These are phyloP conservation scores for Raddia guianensis DNA, from an alignment of 176 grass and related monocot genomes.

Conservation along the genomic window DNA sequence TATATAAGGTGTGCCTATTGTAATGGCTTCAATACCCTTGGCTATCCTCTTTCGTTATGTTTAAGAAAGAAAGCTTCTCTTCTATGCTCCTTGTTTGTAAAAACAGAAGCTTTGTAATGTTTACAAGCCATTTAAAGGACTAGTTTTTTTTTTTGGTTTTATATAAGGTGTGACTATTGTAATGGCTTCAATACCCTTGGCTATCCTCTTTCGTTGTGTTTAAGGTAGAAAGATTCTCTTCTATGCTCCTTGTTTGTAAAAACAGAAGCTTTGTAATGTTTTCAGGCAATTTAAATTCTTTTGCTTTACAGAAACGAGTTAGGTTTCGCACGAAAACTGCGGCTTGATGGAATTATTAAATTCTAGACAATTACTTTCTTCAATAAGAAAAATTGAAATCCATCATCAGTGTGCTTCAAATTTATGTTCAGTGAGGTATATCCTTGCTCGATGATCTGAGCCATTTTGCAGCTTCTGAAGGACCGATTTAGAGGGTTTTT, in stretches of 20 bases:
- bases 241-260: constrained; percentile 1
- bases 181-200: neutral
- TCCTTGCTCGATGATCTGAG: neutral
- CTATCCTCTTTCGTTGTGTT: neutral
- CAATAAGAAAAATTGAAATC: neutral
- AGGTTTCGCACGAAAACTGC: neutral
- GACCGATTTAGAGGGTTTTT: neutral
- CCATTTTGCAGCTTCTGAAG: neutral
- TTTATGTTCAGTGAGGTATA: constrained; percentile 4
- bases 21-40: neutral
- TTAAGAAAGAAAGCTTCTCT: neutral
- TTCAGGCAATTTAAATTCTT: neutral
- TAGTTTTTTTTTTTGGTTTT: neutral
- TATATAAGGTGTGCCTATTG: neutral
- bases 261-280: neutral
- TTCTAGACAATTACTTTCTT: neutral
- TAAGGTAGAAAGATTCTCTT: neutral
- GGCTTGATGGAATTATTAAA: neutral
- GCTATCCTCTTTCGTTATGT: neutral
- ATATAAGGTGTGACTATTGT: neutral
- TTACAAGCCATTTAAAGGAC: neutral
- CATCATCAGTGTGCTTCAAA: neutral
- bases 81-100: constrained; percentile 2
- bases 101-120: neutral
- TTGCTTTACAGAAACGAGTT: neutral